A percentile compares a stretch with the other conserved stretches of the same genome.
phyloP scores from a whole-genome alignment of 1,284 basidiomycete genomes.

The Cryptococcus wingfieldii region DNA sequence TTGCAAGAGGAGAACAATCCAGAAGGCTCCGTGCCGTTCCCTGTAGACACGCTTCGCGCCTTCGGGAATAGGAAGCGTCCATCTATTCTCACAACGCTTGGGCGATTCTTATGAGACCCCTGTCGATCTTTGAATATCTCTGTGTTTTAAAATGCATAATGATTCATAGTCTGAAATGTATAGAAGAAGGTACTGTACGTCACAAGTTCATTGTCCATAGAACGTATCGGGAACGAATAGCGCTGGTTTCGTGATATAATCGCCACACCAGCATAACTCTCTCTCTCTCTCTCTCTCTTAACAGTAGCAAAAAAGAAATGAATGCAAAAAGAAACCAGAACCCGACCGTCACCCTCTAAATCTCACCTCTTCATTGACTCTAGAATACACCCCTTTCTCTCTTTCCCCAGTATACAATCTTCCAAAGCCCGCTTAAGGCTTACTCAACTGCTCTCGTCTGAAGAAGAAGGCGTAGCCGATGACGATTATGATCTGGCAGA shows the following conservation, averaged over 20 bases:
- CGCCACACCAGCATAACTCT: background rate
- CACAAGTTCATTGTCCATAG: slow-evolving; percentile 1
- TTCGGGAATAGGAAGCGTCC: too few species aligned
- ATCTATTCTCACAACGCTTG: too few species aligned
- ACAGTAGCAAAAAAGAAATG: background rate
- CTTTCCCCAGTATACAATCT: background rate
- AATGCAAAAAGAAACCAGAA: background rate
- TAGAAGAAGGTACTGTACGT: background rate
- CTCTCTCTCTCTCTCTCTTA: background rate
- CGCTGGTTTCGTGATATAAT: background rate
- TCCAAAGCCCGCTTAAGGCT: slow-evolving; percentile 29
- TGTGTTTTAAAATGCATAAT: background rate
- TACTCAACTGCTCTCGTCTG: slow-evolving; percentile 48
- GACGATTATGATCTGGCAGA: slow-evolving; percentile 65
- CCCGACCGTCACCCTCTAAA: background rate
- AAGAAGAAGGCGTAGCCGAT: slow-evolving; percentile 91
- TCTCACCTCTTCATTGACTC: background rate
- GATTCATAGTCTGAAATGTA: background rate
- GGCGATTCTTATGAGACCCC: too few species aligned
- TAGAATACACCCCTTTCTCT: background rate
- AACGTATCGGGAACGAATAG: background rate
- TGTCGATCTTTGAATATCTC: too few species aligned
- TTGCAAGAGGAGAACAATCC: too few species aligned
- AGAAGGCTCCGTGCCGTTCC: too few species aligned
- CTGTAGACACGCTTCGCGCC: too few species aligned